These are phyloP conservation scores for Amaranthus tricolor DNA, from an alignment of 179 eudicot species.

Conservation along the genomic window DNA sequence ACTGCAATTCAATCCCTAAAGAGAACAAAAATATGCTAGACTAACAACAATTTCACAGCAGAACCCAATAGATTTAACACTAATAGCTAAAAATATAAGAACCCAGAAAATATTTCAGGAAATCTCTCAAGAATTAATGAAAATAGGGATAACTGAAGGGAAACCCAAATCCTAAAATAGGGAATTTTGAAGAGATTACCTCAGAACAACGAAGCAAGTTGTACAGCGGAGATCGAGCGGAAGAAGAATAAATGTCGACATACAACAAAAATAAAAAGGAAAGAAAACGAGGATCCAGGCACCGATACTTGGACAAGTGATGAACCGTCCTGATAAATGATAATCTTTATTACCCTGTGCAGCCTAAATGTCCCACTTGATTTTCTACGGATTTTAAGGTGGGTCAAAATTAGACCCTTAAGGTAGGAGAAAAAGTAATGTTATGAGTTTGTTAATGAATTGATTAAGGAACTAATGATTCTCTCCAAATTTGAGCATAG, in stretches of 20 bases:
- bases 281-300: slow-evolving; percentile 11
- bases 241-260: not conserved
- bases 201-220: slow-evolving; percentile 16
- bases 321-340: not conserved
- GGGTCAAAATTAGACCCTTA: too few species aligned
- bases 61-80: not conserved
- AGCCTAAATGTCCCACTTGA: too few species aligned
- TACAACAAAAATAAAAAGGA: not conserved
- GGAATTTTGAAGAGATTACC: slow-evolving; percentile 18
- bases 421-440: too few species aligned
- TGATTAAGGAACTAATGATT: too few species aligned
- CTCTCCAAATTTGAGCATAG: too few species aligned
- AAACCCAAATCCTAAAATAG: not conserved
- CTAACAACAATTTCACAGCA: not conserved
- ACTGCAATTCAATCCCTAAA: slow-evolving; percentile 6
- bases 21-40: not conserved
- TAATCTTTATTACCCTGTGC: not conserved
- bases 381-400: too few species aligned
- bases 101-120: not conserved
- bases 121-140: not conserved
- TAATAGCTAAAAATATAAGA: slow-evolving; percentile 6
- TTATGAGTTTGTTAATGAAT: too few species aligned
- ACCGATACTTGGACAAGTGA: slow-evolving; percentile 15
- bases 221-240: slow-evolving; percentile 12
- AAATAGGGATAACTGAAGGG: not conserved